phyloP scores from a whole-genome alignment of 306 rosid species.

The Quercus glauca region DNA sequence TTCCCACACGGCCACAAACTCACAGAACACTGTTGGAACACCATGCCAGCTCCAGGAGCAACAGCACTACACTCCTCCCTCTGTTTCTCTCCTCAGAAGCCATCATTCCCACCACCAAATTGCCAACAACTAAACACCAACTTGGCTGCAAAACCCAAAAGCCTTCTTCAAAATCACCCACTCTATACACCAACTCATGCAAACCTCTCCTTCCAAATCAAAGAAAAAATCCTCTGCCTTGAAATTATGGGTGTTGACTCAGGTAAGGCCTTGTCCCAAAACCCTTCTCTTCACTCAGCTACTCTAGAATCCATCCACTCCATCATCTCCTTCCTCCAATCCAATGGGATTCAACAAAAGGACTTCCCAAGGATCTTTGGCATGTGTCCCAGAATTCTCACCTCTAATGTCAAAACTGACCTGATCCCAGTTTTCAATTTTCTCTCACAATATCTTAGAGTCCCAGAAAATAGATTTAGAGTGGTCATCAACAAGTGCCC shows the following conservation, averaged over 20 bases:
- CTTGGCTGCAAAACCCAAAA: constrained; percentile 51
- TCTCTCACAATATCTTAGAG: constrained; percentile 50
- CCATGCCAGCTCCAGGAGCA: constrained; percentile 47
- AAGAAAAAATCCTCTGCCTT: constrained; percentile 88
- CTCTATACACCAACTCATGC: constrained; percentile 54
- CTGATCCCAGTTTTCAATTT: constrained; percentile 73
- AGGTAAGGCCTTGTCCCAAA: constrained; percentile 77
- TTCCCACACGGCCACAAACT: neutral
- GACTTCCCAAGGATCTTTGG: constrained; percentile 81
- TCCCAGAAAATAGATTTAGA: constrained; percentile 62
- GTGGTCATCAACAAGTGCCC: constrained; percentile 78
- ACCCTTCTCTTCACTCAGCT: constrained; percentile 59
- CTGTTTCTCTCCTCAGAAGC: constrained; percentile 48
- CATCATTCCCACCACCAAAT: constrained; percentile 30
- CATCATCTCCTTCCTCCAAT: constrained; percentile 64
- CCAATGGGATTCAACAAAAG: constrained; percentile 61
- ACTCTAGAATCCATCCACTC: constrained; percentile 62
- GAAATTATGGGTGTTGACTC: constrained; percentile 86
- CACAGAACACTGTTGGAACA: neutral
- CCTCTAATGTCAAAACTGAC: constrained; percentile 59
- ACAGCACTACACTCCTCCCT: constrained; percentile 51
- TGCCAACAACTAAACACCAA: constrained; percentile 29
- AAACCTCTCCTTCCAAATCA: constrained; percentile 66
- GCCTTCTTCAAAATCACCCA: constrained; percentile 66
- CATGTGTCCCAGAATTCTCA: constrained; percentile 85